A percentile compares a stretch with the other conserved stretches of the same genome.
phyloP scores from a whole-genome alignment of 768 basidiomycete genomes.

The Mycena leptocephala region DNA sequence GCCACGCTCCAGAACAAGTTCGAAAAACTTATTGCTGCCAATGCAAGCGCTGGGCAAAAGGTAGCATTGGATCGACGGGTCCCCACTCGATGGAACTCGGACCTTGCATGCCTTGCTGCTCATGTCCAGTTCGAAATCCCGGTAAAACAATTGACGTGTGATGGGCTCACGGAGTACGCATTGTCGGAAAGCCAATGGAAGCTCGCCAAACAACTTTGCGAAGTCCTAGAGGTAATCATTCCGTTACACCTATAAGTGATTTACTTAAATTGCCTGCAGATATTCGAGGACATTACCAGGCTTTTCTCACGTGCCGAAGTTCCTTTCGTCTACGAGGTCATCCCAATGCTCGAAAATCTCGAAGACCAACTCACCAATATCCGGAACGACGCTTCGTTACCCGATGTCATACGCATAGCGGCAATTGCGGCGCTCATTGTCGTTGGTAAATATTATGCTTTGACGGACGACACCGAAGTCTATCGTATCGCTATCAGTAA shows the following conservation, averaged over 20 bases:
- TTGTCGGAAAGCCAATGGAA: constrained; percentile 44
- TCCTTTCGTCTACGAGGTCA: constrained; percentile 39
- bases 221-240: constrained; percentile 41
- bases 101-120: constrained; percentile 43
- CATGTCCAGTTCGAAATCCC: constrained; percentile 43
- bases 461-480: constrained; percentile 41
- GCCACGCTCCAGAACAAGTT: constrained; percentile 44
- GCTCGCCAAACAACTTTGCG: constrained; percentile 41
- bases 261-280: constrained; percentile 24
- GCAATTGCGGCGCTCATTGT: constrained; percentile 28
- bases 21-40: constrained; percentile 34
- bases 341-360: constrained; percentile 38
- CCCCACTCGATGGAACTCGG: constrained; percentile 51
- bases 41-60: constrained; percentile 26
- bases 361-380: constrained; percentile 23
- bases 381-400: constrained; percentile 22
- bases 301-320: constrained; percentile 43
- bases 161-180: constrained; percentile 37
- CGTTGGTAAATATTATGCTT: constrained; percentile 40
- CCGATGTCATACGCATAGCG: constrained; percentile 22
- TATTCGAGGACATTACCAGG: constrained; percentile 41
- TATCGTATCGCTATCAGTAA: constrained; percentile 42
- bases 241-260: background rate
- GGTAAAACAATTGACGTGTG: constrained; percentile 40
- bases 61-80: constrained; percentile 40